These are phyloP conservation scores for Cyberlindnera amylophila DNA, from an alignment of 805 yeast species.

Conservation along the genomic window DNA sequence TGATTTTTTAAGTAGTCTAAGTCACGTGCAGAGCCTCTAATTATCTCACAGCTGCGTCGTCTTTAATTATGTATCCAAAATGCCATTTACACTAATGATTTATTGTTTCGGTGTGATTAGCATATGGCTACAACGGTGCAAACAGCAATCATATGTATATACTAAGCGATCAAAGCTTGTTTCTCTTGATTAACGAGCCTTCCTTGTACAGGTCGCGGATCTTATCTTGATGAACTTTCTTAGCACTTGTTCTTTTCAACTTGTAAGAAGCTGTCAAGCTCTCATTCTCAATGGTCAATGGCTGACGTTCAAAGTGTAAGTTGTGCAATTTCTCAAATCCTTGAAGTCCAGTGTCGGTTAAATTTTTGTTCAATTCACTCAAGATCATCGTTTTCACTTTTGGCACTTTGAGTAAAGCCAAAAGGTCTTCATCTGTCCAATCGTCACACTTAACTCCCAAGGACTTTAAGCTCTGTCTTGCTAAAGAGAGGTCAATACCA, in stretches of 20 bases:
- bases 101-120: too few species aligned
- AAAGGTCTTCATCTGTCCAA: constrained; percentile 11
- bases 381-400: constrained; percentile 8
- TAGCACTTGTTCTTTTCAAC: constrained; percentile 48
- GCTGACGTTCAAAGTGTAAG: constrained; percentile 49
- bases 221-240: constrained; percentile 37
- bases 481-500: constrained; percentile 44
- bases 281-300: constrained; percentile 54
- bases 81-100: too few species aligned
- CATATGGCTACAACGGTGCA: too few species aligned
- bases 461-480: constrained; percentile 1
- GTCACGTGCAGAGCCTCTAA: too few species aligned
- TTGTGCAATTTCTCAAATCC: constrained; percentile 65
- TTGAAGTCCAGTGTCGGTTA: constrained; percentile 20
- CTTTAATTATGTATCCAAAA: too few species aligned
- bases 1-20: too few species aligned
- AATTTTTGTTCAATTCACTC: constrained; percentile 8
- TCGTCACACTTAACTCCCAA: constrained; percentile 1
- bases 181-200: constrained; percentile 32
- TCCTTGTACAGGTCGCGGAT: constrained; percentile 46
- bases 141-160: background rate
- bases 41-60: too few species aligned
- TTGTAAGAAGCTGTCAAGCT: constrained; percentile 64
- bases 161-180: constrained; percentile 5
- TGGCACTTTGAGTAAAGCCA: constrained; percentile 10